Evolutionary conservation across 2,329 filamentous ascomycete genomes (phyloP).

Genomic region (Drechslerella dactyloides): DNA sequence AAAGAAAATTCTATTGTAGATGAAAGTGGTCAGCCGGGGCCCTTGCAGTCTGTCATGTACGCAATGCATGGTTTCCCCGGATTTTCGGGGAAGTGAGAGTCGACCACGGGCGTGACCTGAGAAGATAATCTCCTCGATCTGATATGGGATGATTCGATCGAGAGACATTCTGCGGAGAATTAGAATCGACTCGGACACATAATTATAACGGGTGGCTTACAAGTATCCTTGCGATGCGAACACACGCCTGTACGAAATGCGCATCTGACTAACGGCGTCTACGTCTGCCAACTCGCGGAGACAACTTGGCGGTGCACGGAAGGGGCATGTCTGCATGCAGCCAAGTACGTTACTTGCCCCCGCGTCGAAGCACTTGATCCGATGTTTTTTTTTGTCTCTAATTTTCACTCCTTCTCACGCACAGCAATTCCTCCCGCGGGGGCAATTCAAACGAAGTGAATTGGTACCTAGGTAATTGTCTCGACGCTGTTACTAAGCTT

Average conservation of each 20-base stretch:
- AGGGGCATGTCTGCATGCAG: conserved; percentile 1
- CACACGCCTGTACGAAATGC: background rate
- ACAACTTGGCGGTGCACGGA: conserved; percentile 40
- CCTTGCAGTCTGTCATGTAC: background rate
- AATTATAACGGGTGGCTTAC: background rate
- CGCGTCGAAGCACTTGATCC: conserved; percentile 7
- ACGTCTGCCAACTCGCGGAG: conserved; percentile 23
- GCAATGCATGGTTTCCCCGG: conserved; percentile 42
- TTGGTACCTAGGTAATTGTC: background rate
- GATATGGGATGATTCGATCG: conserved; percentile 38
- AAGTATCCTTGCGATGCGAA: background rate
- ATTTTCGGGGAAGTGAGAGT: conserved; percentile 20
- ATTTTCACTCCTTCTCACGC: background rate
- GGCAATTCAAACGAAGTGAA: background rate
- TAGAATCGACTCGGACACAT: conserved; percentile 12
- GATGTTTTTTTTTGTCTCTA: conserved; percentile 1
- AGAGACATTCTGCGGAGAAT: conserved; percentile 11
- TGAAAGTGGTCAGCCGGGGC: no score
- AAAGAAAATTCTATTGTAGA: no score
- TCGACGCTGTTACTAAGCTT: background rate
- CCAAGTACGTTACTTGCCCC: background rate
- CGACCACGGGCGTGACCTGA: background rate
- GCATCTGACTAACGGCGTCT: conserved; percentile 26
- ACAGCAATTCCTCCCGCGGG: conserved; percentile 2
- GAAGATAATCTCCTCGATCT: conserved; percentile 29